phyloP scores from a whole-genome alignment of 2,329 filamentous ascomycete species.

The Corinectria fuckeliana region DNA sequence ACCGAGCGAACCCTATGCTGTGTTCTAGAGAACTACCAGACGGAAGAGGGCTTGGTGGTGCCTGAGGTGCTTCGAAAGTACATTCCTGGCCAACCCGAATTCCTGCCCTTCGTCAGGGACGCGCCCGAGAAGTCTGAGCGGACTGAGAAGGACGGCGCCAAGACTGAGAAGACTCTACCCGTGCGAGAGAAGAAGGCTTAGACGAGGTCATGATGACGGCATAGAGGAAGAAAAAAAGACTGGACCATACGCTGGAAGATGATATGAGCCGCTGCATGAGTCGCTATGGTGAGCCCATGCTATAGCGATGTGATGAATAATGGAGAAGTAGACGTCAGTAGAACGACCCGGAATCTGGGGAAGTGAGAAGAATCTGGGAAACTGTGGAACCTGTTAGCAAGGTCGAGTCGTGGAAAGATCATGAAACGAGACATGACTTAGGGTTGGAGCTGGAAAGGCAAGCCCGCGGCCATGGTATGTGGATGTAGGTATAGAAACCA shows the following conservation, averaged over 20 bases:
- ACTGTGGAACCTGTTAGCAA: neutral
- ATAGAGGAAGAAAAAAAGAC: constrained; percentile 32
- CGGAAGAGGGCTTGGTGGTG: constrained; percentile 80
- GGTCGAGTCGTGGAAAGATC: too few species aligned
- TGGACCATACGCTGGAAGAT: constrained; percentile 2
- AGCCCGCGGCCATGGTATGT: neutral
- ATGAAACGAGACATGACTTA: neutral
- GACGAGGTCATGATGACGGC: constrained; percentile 15
- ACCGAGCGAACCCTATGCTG: constrained; percentile 94
- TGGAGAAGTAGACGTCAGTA: neutral
- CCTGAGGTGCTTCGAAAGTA: constrained; percentile 88
- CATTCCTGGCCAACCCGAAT: constrained; percentile 86
- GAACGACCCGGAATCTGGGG: neutral
- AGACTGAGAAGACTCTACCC: constrained; percentile 37
- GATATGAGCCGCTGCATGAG: constrained; percentile 13
- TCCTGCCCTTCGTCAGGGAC: constrained; percentile 88
- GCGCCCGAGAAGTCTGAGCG: constrained; percentile 70
- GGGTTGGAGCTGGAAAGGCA: neutral
- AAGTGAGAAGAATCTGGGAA: neutral
- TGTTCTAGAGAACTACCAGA: constrained; percentile 96
- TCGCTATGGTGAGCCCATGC: constrained; percentile 16
- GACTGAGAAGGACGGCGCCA: constrained; percentile 32
- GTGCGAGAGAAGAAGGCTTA: constrained; percentile 39
- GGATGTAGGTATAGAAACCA: neutral
- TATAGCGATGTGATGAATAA: constrained; percentile 8